phyloP scores from a whole-genome alignment of 148 eudicot genomes.

The Fagopyrum tataricum region DNA sequence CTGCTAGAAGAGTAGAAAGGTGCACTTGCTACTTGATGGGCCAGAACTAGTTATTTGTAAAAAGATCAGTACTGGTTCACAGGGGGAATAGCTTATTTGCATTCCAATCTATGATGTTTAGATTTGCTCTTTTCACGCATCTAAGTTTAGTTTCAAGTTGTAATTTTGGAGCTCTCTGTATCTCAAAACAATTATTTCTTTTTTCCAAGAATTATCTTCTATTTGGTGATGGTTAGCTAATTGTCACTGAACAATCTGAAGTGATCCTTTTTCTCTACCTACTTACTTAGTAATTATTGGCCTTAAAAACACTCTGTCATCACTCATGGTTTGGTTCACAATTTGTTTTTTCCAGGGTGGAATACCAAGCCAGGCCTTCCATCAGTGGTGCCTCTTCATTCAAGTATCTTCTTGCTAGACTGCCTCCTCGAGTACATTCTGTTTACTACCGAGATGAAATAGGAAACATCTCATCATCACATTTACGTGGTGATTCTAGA shows the following conservation, averaged over 20 bases:
- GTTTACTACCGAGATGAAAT: conserved; percentile 95
- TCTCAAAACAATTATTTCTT: neutral
- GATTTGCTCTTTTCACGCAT: no score
- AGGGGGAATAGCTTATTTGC: neutral
- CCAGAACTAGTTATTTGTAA: neutral
- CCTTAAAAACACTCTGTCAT: neutral
- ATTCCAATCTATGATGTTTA: no score
- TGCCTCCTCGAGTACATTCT: conserved; percentile 94
- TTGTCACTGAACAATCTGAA: neutral
- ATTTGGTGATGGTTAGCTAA: neutral
- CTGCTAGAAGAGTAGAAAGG: neutral
- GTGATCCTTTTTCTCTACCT: neutral
- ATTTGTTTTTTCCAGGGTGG: conserved; percentile 58
- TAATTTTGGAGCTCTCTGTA: neutral
- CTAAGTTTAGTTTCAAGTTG: neutral
- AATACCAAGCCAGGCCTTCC: conserved; percentile 72
- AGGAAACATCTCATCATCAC: conserved; percentile 92
- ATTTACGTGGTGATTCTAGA: conserved; percentile 58
- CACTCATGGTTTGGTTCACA: neutral
- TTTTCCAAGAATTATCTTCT: neutral
- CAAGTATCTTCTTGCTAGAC: conserved; percentile 73
- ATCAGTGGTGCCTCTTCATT: conserved; percentile 69
- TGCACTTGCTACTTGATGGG: neutral
- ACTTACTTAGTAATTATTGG: neutral
- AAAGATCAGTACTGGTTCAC: neutral